A percentile compares a stretch with the other conserved stretches of the same genome.
Conservation (phyloP, 805 yeast genomes). For the Barnettozyma siamensis region DNA sequence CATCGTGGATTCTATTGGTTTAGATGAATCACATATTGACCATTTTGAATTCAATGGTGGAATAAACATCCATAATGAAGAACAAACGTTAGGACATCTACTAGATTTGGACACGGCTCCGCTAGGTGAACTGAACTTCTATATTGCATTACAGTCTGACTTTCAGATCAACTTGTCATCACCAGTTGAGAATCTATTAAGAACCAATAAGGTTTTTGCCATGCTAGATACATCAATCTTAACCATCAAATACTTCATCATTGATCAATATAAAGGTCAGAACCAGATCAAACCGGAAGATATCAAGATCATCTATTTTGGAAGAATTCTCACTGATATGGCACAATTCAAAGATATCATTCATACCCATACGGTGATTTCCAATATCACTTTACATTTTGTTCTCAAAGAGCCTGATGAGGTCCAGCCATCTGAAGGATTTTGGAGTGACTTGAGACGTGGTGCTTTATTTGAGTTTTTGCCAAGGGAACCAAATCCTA, state of each 20-base stretch:
- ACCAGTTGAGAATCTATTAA: conserved; percentile 14
- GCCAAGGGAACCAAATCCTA: conserved; percentile 27
- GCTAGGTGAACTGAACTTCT: conserved; percentile 10
- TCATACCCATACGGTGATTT: not conserved
- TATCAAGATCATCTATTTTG: conserved; percentile 24
- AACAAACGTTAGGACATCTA: conserved; percentile 22
- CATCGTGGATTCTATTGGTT: conserved; percentile 12
- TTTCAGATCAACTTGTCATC: conserved; percentile 24
- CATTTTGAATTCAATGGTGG: conserved; percentile 21
- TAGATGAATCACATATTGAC: conserved; percentile 12
- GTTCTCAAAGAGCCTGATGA: conserved; percentile 18
- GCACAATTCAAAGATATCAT: conserved; percentile 15
- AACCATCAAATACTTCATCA: conserved; percentile 21
- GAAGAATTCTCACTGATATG: conserved; percentile 19
- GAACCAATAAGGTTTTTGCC: conserved; percentile 12
- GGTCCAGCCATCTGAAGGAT: conserved; percentile 11
- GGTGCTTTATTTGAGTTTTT: conserved; percentile 26
- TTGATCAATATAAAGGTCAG: conserved; percentile 20
- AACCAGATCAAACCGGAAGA: conserved; percentile 15
- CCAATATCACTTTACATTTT: conserved; percentile 16
- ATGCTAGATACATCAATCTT: conserved; percentile 17
- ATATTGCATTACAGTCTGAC: conserved; percentile 9
- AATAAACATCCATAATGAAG: conserved; percentile 11
- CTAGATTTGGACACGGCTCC: conserved; percentile 33
- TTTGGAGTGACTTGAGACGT: conserved; percentile 25